phyloP scores from a whole-genome alignment of 2,329 filamentous ascomycete genomes.

The Whalleya microplaca region DNA sequence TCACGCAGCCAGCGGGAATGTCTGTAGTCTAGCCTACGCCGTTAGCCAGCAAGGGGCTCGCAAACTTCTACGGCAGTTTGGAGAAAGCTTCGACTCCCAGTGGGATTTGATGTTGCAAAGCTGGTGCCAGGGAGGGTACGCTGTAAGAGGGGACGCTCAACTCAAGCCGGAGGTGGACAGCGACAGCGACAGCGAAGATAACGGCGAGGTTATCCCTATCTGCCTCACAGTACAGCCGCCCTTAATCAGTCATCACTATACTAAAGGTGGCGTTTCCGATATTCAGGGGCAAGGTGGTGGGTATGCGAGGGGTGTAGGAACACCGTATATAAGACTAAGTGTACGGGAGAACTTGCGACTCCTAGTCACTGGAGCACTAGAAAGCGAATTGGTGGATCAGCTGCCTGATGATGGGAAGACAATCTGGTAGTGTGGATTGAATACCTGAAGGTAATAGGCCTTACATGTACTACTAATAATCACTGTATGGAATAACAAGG shows the following conservation, averaged over 20 bases:
- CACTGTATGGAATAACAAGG: too few relatives aligned
- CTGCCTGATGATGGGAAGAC: conserved; percentile 30
- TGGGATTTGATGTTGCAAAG: conserved; percentile 35
- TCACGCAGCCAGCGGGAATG: conserved; percentile 36
- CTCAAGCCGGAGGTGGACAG: background rate
- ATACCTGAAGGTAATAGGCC: too few relatives aligned
- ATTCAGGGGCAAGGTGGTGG: conserved; percentile 33
- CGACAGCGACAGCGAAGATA: background rate
- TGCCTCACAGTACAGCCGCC: conserved; percentile 36
- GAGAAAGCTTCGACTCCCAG: conserved; percentile 30
- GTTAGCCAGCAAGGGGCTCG: conserved; percentile 42
- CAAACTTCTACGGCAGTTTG: conserved; percentile 40
- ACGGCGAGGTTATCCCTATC: conserved; percentile 1
- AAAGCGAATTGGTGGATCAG: conserved; percentile 28
- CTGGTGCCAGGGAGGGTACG: conserved; percentile 29
- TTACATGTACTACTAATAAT: too few relatives aligned
- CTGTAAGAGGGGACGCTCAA: background rate
- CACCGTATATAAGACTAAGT: conserved; percentile 32
- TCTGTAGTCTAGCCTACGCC: conserved; percentile 44
- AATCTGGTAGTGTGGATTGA: conserved; percentile 22
- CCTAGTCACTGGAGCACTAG: conserved; percentile 12
- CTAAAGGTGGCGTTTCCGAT: conserved; percentile 24
- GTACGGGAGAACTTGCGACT: conserved; percentile 29
- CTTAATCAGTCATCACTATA: conserved; percentile 32
- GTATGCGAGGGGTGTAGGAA: conserved; percentile 24